phyloP scores from a whole-genome alignment of 2,329 filamentous ascomycete genomes.

The Dactylellina leptospora region DNA sequence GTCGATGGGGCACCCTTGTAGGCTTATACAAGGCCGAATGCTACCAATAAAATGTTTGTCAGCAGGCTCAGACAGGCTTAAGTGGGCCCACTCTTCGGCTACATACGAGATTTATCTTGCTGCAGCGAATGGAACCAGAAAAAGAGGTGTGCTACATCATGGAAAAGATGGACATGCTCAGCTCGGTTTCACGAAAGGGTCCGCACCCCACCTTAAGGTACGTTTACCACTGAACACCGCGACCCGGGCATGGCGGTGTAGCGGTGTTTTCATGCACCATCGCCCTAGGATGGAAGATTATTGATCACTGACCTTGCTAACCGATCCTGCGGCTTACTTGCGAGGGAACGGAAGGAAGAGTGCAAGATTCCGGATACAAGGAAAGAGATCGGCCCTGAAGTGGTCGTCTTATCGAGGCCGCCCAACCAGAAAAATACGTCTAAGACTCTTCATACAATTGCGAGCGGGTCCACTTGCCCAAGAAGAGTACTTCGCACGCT shows the following conservation, averaged over 20 bases:
- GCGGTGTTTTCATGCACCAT: slow-evolving; percentile 20
- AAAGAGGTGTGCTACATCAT: background rate
- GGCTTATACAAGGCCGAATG: slow-evolving; percentile 46
- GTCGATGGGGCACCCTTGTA: slow-evolving; percentile 45
- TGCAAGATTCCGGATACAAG: slow-evolving; percentile 47
- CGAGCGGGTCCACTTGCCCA: slow-evolving; percentile 41
- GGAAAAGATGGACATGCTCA: background rate
- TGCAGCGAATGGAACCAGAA: background rate
- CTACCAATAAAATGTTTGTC: slow-evolving; percentile 21
- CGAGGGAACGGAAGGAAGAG: slow-evolving; percentile 40
- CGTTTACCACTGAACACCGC: slow-evolving; percentile 6
- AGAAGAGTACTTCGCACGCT: slow-evolving; percentile 24
- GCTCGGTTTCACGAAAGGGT: slow-evolving; percentile 38
- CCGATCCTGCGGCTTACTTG: slow-evolving; percentile 46
- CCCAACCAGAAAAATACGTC: slow-evolving; percentile 20
- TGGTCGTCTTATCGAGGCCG: slow-evolving; percentile 36
- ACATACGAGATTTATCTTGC: background rate
- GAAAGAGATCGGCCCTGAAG: slow-evolving; percentile 42
- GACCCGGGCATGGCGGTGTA: slow-evolving; percentile 24
- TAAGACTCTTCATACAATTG: slow-evolving; percentile 33
- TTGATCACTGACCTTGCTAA: slow-evolving; percentile 44
- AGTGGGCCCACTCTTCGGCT: slow-evolving; percentile 18
- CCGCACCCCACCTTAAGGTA: slow-evolving; percentile 32
- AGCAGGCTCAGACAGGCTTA: no score
- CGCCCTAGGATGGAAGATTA: slow-evolving; percentile 33